A percentile compares a stretch with the other conserved stretches of the same genome.
Evolutionary conservation across 208 protist species (phyloP).

Genomic region (Wallacemonas sp.): DNA sequence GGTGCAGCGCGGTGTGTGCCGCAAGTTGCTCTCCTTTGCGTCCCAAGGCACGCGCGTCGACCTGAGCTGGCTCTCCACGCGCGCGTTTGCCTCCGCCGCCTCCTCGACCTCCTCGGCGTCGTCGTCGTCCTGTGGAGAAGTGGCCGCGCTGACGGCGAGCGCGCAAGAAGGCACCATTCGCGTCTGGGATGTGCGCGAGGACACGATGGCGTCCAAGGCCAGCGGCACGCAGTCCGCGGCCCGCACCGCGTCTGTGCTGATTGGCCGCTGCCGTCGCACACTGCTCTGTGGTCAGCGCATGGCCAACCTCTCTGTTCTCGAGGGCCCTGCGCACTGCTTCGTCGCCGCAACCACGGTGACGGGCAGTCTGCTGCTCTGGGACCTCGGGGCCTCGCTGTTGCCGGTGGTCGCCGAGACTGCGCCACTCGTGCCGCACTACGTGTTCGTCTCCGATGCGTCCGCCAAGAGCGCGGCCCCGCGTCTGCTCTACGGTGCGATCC

Average conservation of each 20-base stretch:
- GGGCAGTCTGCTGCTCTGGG: constrained; percentile 52
- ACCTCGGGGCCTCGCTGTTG: constrained; percentile 44
- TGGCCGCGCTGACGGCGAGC: constrained; percentile 58
- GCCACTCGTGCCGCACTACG: constrained; percentile 53
- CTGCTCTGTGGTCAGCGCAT: constrained; percentile 84
- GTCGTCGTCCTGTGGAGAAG: not conserved
- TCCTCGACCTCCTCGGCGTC: not conserved
- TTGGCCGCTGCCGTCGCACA: constrained; percentile 66
- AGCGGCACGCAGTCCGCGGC: not conserved
- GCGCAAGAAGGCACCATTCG: constrained; percentile 72
- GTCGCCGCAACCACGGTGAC: constrained; percentile 52
- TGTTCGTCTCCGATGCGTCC: constrained; percentile 45
- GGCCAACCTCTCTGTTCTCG: constrained; percentile 54
- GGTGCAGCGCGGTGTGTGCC: constrained; percentile 7
- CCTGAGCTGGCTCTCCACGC: constrained; percentile 62
- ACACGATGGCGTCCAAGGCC: not conserved
- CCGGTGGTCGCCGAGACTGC: constrained; percentile 50
- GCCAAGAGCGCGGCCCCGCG: constrained; percentile 18
- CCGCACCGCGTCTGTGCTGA: constrained; percentile 6
- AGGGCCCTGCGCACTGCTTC: constrained; percentile 17
- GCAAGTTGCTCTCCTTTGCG: constrained; percentile 73
- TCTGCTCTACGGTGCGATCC: constrained; percentile 46
- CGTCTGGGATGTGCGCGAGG: constrained; percentile 65
- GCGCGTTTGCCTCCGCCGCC: not conserved
- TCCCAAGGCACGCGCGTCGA: constrained; percentile 65